phyloP scores from a whole-genome alignment of 179 eudicot species.

The Carnegiea gigantea region DNA sequence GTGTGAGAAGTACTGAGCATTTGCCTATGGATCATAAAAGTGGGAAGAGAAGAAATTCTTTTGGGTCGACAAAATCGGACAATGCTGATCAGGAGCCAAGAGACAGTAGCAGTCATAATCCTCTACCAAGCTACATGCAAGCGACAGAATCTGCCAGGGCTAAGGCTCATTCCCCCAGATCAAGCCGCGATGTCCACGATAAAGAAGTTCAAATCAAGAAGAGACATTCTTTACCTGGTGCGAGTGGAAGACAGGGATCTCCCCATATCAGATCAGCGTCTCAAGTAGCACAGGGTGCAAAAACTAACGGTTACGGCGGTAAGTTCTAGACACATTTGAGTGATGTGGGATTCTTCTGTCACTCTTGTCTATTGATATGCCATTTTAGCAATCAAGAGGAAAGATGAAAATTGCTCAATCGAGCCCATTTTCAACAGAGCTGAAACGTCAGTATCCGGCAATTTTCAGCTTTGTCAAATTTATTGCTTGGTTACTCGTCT shows the following conservation, averaged over 20 bases:
- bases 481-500: no score
- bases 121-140: constrained; percentile 94
- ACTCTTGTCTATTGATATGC: background rate
- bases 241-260: constrained; percentile 66
- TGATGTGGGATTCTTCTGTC: background rate
- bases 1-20: constrained; percentile 53
- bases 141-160: constrained; percentile 91
- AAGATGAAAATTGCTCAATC: background rate
- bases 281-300: constrained; percentile 49
- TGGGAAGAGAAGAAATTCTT: constrained; percentile 69
- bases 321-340: constrained; percentile 21
- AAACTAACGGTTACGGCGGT: constrained; percentile 64
- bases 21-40: constrained; percentile 56
- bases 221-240: constrained; percentile 79
- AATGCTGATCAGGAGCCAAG: constrained; percentile 72
- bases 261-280: constrained; percentile 56
- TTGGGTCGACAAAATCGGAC: constrained; percentile 69
- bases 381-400: background rate
- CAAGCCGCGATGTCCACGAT: constrained; percentile 84
- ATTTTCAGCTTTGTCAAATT: no score
- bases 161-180: constrained; percentile 83
- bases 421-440: background rate
- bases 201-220: constrained; percentile 60
- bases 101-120: constrained; percentile 51
- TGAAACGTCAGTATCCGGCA: no score